Percentiles rank a stretch among this genome's conserved stretches.
Evolutionary conservation across 495 filamentous ascomycete species (phyloP).

Genomic region (Neurospora sp.): DNA sequence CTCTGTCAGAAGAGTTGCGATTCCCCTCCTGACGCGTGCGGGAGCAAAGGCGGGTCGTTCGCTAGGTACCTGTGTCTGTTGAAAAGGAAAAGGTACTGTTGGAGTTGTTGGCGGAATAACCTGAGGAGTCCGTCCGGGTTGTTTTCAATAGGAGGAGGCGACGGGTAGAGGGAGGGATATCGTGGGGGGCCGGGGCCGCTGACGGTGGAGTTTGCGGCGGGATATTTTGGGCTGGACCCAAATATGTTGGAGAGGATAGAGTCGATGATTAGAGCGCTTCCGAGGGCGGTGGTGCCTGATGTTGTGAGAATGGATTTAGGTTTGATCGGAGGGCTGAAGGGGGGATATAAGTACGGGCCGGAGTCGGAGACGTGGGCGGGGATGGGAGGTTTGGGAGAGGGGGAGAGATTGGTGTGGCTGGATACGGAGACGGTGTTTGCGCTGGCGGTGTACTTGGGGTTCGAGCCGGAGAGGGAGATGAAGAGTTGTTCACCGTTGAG

Average conservation of each 20-base stretch:
- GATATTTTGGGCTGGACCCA: neutral
- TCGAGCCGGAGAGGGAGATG: neutral
- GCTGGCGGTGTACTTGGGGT: neutral
- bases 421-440: neutral
- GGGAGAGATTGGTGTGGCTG: neutral
- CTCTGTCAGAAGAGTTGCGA: neutral
- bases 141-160: too few relatives aligned
- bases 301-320: neutral
- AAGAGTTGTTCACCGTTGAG: neutral
- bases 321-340: neutral
- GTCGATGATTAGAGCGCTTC: neutral
- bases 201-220: neutral
- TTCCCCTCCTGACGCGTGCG: neutral
- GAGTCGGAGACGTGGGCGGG: neutral
- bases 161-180: neutral
- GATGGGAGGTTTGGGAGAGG: neutral
- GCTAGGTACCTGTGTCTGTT: neutral
- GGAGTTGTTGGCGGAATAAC: neutral
- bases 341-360: neutral
- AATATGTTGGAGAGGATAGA: neutral
- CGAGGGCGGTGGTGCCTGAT: neutral
- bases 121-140: neutral
- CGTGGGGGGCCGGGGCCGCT: neutral
- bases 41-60: neutral
- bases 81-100: neutral